Base-by-base conservation (phyloP, 495 filamentous ascomycete species). In the Hyaloscypha bicolor region DNA sequence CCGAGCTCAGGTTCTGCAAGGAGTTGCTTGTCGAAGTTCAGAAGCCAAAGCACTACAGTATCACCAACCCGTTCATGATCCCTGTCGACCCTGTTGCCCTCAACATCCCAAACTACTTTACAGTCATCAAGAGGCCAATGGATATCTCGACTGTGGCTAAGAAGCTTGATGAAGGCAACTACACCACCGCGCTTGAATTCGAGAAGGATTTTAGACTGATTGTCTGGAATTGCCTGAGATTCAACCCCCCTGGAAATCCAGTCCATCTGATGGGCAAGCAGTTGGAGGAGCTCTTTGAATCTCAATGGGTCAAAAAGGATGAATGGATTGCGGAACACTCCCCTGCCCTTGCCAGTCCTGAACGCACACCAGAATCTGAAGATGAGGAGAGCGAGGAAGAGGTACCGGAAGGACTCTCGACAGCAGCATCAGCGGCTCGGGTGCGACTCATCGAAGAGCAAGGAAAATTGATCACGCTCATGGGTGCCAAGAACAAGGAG, bases 41-140 rank as follows among this genome's bases (percentile, higher is more conserved):
- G 69, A 94, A 93, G 74, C 76, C 85, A 0, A 93, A 92, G 74
- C 86, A 97, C 73, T 80, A 78, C 32, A 69, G 73, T 2, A 81
- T 88, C 70, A 88, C 91, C 6, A 80, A 79, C 35, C 87, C 91
- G 48, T 99, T 99, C 79, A 79, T 91, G 71, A 76, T 79, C 5
- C 91, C 94, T 0, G 95, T 99, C 19, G 95, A 99, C 71, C 94
- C 96, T 0, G 94, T 97, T 29, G 94, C 93, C 5, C 79, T 97
- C 65, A 94, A 96, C 77, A 97, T 99, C 65, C 95, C 95, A 1
- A 86, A 90, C 21, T 99, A 99, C 74, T 93, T 93, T 76, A 93
- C 89, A 71, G 79, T 98, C 70, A 91, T 99, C 78, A 97, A 96
- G 80, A 91, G 93, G 73, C 95, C 95, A 2, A 99, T 98, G 95